Percentiles rank a stretch among this genome's conserved stretches.
Evolutionary conservation across 257 asterid genomes (phyloP).

Genomic region (Leptodermis oblonga): DNA sequence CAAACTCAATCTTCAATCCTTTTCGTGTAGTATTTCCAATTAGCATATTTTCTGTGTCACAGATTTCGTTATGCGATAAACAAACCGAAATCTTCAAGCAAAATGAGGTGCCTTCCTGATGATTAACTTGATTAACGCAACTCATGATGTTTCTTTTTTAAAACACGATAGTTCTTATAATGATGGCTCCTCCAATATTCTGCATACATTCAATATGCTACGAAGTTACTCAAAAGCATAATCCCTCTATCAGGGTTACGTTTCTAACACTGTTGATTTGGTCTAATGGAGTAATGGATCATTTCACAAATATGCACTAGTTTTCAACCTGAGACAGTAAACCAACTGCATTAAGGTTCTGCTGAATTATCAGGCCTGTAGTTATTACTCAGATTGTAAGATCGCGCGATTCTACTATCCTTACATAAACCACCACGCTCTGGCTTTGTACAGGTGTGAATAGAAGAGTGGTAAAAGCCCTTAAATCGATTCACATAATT

Average conservation of each 20-base stretch:
- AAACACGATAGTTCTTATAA: background rate
- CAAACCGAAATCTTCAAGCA: background rate
- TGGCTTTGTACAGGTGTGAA: no score
- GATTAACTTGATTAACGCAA: background rate
- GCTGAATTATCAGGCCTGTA: no score
- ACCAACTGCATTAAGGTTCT: background rate
- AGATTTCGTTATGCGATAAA: background rate
- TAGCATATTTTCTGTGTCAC: background rate
- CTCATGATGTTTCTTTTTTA: background rate
- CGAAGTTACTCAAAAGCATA: background rate
- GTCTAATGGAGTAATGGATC: background rate
- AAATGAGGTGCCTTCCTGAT: background rate
- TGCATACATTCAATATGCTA: background rate
- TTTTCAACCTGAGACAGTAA: background rate
- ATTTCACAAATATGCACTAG: background rate
- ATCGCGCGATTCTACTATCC: no score
- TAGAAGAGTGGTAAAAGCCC: no score
- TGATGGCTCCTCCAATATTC: background rate
- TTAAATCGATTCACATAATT: no score
- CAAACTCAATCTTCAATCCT: background rate
- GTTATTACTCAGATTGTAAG: no score
- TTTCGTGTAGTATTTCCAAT: background rate
- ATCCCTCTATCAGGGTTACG: no score
- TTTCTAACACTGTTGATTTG: no score
- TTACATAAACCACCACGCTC: no score